Percentiles rank a stretch among this genome's conserved stretches.
These are phyloP conservation scores for Penicillium coffeae DNA, from an alignment of 495 filamentous ascomycete species.

Conservation along the genomic window DNA sequence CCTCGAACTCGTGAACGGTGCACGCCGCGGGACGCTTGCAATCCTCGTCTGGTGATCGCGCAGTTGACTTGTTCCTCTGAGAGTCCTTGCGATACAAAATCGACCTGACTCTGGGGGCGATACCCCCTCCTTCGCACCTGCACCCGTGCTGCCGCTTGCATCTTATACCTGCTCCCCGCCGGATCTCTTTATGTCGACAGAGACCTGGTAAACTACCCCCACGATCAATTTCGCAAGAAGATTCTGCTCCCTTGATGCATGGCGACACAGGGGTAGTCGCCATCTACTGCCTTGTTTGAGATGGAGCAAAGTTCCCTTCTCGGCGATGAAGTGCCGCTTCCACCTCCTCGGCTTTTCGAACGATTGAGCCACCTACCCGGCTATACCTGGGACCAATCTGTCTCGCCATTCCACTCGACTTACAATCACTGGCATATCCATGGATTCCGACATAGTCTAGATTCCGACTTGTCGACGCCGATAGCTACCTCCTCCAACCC, in stretches of 20 bases:
- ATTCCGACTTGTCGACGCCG: slow-evolving; percentile 40
- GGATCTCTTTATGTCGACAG: not conserved
- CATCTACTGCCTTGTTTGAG: slow-evolving; percentile 3
- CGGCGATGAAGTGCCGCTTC: slow-evolving; percentile 62
- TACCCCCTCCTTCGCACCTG: not conserved
- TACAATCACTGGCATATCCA: slow-evolving; percentile 74
- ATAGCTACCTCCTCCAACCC: slow-evolving; percentile 37
- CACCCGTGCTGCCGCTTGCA: slow-evolving; percentile 8
- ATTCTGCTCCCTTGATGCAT: not conserved
- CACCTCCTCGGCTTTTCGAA: slow-evolving; percentile 68
- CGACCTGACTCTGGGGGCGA: not conserved
- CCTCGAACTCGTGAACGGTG: not conserved
- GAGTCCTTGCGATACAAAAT: not conserved
- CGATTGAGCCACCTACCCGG: slow-evolving; percentile 66
- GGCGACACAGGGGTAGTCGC: not conserved
- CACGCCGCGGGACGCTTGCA: not conserved
- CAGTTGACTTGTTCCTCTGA: not conserved
- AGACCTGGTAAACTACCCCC: not conserved
- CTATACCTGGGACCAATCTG: slow-evolving; percentile 71
- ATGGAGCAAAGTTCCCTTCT: slow-evolving; percentile 43
- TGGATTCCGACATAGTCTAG: slow-evolving; percentile 44
- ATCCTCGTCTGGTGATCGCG: not conserved
- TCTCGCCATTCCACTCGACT: slow-evolving; percentile 71
- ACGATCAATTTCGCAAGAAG: not conserved
- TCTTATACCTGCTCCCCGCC: slow-evolving; percentile 15